Percentiles rank a stretch among this genome's conserved stretches.
These are phyloP conservation scores for Pythium dissimile DNA, from an alignment of 352 stramenopile genomes.

Conservation along the genomic window DNA sequence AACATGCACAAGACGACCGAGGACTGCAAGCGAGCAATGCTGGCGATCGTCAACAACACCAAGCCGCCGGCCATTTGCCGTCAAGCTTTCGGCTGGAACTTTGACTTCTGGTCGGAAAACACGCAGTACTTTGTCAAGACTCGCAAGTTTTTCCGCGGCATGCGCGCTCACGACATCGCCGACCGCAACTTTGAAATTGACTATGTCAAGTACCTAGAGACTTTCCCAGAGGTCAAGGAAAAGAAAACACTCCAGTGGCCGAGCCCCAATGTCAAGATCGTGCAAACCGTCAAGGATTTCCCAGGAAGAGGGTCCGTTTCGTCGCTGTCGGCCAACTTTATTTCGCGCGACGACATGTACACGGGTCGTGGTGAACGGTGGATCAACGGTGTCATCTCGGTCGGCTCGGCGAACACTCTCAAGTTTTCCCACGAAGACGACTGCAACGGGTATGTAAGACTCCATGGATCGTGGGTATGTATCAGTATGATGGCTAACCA, in stretches of 20 bases:
- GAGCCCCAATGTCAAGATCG: conserved; percentile 37
- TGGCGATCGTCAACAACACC: conserved; percentile 39
- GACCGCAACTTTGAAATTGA: conserved; percentile 56
- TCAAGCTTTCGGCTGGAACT: conserved; percentile 61
- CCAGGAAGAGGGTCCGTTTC: conserved; percentile 45
- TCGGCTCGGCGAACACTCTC: conserved; percentile 35
- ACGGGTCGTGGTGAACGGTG: conserved; percentile 36
- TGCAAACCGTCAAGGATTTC: conserved; percentile 50
- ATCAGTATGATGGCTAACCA: not conserved
- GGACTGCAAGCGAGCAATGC: conserved; percentile 32
- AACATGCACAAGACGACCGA: conserved; percentile 29
- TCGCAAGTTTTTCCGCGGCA: conserved; percentile 56
- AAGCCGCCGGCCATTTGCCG: conserved; percentile 32
- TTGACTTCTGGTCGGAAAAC: conserved; percentile 56
- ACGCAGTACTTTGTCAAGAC: conserved; percentile 52
- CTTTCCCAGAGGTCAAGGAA: conserved; percentile 53
- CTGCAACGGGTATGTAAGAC: conserved; percentile 41
- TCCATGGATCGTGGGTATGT: not conserved
- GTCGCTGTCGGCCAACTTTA: conserved; percentile 45
- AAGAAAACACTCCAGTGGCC: conserved; percentile 46
- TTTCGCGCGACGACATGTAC: conserved; percentile 36
- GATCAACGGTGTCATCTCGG: conserved; percentile 47
- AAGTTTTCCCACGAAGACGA: conserved; percentile 52
- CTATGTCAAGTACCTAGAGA: conserved; percentile 51
- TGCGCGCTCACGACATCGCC: conserved; percentile 48